phyloP scores from a whole-genome alignment of 2,329 filamentous ascomycete species.

The Botrytis elliptica region DNA sequence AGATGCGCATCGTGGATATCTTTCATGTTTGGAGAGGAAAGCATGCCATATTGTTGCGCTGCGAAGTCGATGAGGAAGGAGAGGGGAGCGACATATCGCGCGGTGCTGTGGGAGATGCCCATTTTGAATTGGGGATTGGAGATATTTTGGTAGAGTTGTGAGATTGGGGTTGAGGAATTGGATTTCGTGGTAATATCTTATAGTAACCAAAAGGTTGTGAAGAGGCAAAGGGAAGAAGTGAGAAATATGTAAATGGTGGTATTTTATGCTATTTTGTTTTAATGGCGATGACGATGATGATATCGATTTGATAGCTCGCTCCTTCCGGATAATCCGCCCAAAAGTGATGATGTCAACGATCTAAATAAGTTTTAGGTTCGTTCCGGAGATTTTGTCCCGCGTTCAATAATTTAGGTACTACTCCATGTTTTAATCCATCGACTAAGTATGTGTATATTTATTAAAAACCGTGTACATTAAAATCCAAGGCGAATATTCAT shows the following conservation, averaged over 20 bases:
- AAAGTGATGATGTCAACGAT: conserved; percentile 12
- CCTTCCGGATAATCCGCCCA: background rate
- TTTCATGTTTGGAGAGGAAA: conserved; percentile 57
- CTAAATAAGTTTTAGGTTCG: background rate
- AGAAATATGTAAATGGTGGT: background rate
- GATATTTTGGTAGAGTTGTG: background rate
- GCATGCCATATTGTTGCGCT: conserved; percentile 59
- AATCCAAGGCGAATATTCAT: background rate
- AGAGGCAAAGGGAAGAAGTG: background rate
- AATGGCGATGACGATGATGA: background rate
- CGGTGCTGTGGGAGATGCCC: conserved; percentile 54
- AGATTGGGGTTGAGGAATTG: background rate
- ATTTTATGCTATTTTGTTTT: background rate
- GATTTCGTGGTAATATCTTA: background rate
- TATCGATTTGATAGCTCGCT: background rate
- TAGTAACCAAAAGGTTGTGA: no score
- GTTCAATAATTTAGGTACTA: background rate
- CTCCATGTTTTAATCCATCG: background rate
- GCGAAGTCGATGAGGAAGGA: conserved; percentile 58
- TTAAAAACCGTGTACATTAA: background rate
- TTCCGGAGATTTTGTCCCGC: background rate
- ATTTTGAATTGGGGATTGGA: conserved; percentile 40
- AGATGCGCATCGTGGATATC: conserved; percentile 57
- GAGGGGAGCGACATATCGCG: conserved; percentile 52
- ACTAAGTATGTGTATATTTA: background rate